Percentiles rank a stretch among this genome's conserved stretches.
Evolutionary conservation across 768 basidiomycete genomes (phyloP).

Genomic region (Podaxis rugospora): DNA sequence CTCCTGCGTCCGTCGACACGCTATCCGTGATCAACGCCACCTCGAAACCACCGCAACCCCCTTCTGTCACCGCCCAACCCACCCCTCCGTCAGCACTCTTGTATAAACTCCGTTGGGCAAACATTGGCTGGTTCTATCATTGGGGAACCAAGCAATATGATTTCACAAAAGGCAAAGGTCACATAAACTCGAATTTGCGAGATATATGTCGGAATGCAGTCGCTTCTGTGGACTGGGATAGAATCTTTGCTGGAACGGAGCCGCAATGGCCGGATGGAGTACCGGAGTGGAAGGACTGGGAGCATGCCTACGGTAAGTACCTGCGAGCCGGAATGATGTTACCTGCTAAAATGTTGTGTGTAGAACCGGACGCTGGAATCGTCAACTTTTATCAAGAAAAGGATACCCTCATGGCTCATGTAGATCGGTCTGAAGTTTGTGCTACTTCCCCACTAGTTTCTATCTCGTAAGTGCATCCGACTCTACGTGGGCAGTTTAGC

Average conservation of each 20-base stretch:
- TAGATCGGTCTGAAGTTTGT: constrained; percentile 95
- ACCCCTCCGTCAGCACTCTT: constrained; percentile 52
- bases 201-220: constrained; percentile 64
- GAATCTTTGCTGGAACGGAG: constrained; percentile 44
- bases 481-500: neutral
- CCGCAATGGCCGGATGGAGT: constrained; percentile 49
- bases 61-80: constrained; percentile 57
- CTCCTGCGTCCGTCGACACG: constrained; percentile 55
- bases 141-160: constrained; percentile 97
- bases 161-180: constrained; percentile 65
- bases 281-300: constrained; percentile 72
- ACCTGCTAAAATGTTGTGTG: neutral
- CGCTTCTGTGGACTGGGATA: constrained; percentile 59
- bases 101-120: constrained; percentile 87
- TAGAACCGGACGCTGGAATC: constrained; percentile 94
- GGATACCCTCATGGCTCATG: constrained; percentile 95
- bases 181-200: constrained; percentile 53
- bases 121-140: constrained; percentile 95
- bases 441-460: constrained; percentile 90
- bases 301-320: constrained; percentile 67
- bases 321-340: neutral
- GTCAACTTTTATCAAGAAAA: constrained; percentile 92
- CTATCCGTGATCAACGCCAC: constrained; percentile 46
- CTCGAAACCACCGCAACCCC: constrained; percentile 58
- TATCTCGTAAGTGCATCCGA: constrained; percentile 63